These are phyloP conservation scores for Pythium periplocum DNA, from an alignment of 352 stramenopile species.

Conservation along the genomic window DNA sequence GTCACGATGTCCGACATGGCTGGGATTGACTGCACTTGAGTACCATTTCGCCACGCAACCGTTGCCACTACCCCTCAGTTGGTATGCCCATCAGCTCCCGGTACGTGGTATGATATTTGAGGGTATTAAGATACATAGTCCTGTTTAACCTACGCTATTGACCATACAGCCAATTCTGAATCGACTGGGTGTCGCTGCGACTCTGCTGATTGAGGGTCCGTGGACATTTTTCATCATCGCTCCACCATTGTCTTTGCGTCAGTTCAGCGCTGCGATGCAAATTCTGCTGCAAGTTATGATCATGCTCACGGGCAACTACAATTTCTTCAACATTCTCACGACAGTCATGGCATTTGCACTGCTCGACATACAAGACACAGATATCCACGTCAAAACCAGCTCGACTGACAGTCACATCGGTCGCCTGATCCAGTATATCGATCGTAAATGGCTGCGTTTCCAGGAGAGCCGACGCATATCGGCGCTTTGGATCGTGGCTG, in stretches of 20 bases:
- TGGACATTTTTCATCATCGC: slow-evolving; percentile 78
- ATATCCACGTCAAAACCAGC: neutral
- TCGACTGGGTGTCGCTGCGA: slow-evolving; percentile 70
- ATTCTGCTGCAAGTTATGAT: slow-evolving; percentile 82
- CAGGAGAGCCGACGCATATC: slow-evolving; percentile 13
- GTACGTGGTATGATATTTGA: slow-evolving; percentile 17
- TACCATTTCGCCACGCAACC: slow-evolving; percentile 90
- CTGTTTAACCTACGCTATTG: too few relatives aligned
- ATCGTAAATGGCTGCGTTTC: slow-evolving; percentile 19
- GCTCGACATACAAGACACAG: slow-evolving; percentile 19
- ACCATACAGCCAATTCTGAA: slow-evolving; percentile 53
- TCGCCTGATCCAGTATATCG: neutral
- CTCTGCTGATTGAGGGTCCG: slow-evolving; percentile 87
- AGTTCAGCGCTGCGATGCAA: slow-evolving; percentile 56
- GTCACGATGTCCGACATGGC: slow-evolving; percentile 87
- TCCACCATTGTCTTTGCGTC: slow-evolving; percentile 48
- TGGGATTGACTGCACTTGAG: slow-evolving; percentile 84
- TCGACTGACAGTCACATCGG: neutral
- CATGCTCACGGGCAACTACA: slow-evolving; percentile 90
- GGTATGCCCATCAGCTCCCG: slow-evolving; percentile 81
- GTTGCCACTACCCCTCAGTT: slow-evolving; percentile 77
- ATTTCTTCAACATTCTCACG: slow-evolving; percentile 93
- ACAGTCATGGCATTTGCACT: slow-evolving; percentile 32
- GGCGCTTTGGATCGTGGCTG: slow-evolving; percentile 4
- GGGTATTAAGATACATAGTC: too few relatives aligned